Evolutionary conservation across 2,329 filamentous ascomycete genomes (phyloP).

Genomic region (Endoconidiophora polonica): DNA sequence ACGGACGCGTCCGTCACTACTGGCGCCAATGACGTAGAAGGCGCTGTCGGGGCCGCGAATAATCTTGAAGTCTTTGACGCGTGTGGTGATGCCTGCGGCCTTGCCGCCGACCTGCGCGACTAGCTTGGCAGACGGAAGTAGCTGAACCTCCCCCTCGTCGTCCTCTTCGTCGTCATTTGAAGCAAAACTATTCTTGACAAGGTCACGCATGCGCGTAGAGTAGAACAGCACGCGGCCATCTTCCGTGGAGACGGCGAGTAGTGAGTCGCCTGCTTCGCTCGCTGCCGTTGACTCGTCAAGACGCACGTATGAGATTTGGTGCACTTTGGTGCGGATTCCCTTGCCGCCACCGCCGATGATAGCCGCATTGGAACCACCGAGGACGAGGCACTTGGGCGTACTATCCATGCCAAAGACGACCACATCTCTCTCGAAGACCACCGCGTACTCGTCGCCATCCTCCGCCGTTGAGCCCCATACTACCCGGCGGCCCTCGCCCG

Average conservation of each 20-base stretch:
- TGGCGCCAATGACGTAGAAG: slow-evolving; percentile 50
- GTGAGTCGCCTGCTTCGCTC: slow-evolving; percentile 19
- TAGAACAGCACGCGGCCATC: slow-evolving; percentile 79
- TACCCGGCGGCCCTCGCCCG: slow-evolving; percentile 69
- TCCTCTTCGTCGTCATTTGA: slow-evolving; percentile 24
- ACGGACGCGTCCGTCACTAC: slow-evolving; percentile 74
- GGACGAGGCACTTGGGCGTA: slow-evolving; percentile 56
- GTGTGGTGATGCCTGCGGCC: slow-evolving; percentile 44
- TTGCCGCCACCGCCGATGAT: too few species aligned
- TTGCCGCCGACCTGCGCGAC: slow-evolving; percentile 67
- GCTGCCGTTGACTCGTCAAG: slow-evolving; percentile 31
- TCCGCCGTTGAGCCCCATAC: slow-evolving; percentile 59
- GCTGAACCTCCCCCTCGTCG: slow-evolving; percentile 19
- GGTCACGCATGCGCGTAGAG: slow-evolving; percentile 41
- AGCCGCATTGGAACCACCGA: slow-evolving; percentile 25
- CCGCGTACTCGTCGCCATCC: slow-evolving; percentile 65
- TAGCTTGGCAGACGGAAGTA: slow-evolving; percentile 43
- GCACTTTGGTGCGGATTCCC: slow-evolving; percentile 58
- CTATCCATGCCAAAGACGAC: slow-evolving; percentile 82
- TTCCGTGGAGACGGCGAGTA: slow-evolving; percentile 71
- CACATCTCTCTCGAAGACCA: slow-evolving; percentile 73
- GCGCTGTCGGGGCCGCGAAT: slow-evolving; percentile 28
- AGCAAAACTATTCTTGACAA: slow-evolving; percentile 20
- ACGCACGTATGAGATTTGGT: slow-evolving; percentile 59
- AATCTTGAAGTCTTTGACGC: slow-evolving; percentile 80